These are phyloP conservation scores for Ceratobasidium sp. DNA, from an alignment of 1,284 basidiomycete genomes.

Conservation along the genomic window DNA sequence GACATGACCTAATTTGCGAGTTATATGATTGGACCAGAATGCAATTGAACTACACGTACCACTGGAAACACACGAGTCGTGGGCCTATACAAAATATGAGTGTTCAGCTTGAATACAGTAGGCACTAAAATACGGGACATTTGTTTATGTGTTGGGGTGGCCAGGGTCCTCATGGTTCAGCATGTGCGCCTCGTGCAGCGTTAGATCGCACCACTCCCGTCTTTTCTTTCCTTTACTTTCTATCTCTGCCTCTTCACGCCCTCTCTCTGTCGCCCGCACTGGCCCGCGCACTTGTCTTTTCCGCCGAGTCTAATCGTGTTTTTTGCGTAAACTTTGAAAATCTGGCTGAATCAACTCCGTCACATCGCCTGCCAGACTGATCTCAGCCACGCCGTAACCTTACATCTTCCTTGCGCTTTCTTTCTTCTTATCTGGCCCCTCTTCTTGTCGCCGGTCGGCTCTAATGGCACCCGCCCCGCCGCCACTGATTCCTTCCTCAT, in stretches of 20 bases:
- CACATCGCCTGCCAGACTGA: slow-evolving; percentile 26
- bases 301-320: not conserved
- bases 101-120: not conserved
- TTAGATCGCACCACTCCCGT: slow-evolving; percentile 25
- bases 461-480: slow-evolving; percentile 41
- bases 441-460: slow-evolving; percentile 6
- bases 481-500: slow-evolving; percentile 25
- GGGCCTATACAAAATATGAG: no score
- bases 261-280: not conserved
- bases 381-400: slow-evolving; percentile 28
- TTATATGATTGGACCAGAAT: no score
- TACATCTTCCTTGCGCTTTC: slow-evolving; percentile 20
- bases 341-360: slow-evolving; percentile 14
- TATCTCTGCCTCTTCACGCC: not conserved
- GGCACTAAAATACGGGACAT: not conserved
- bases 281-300: not conserved
- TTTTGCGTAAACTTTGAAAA: slow-evolving; percentile 9
- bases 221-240: slow-evolving; percentile 28
- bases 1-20: no score
- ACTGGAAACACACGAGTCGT: no score
- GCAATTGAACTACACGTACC: no score
- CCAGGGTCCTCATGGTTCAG: slow-evolving; percentile 28
- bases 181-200: slow-evolving; percentile 37
- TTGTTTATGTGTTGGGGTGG: slow-evolving; percentile 22
- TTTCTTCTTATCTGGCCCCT: slow-evolving; percentile 21